phyloP scores from a whole-genome alignment of 495 filamentous ascomycete species.

The Halenospora varia region DNA sequence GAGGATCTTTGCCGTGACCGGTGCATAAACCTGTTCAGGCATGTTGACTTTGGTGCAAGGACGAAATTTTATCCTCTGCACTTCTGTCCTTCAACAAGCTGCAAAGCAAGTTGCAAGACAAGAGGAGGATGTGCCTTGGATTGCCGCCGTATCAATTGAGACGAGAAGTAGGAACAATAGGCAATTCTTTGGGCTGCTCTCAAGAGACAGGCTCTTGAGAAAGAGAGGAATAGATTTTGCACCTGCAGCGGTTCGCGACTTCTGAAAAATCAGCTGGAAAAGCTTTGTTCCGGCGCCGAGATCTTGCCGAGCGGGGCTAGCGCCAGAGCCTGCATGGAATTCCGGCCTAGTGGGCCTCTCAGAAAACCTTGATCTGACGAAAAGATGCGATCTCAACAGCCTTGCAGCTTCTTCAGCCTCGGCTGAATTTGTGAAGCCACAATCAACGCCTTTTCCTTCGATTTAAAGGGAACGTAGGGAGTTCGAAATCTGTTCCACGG shows the following conservation, averaged over 20 bases:
- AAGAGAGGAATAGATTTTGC: not conserved
- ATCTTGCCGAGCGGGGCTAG: not conserved
- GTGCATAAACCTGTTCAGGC: slow-evolving; percentile 43
- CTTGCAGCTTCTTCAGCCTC: not conserved
- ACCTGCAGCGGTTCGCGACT: not conserved
- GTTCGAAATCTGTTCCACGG: no score
- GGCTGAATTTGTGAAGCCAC: no score
- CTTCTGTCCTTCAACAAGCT: not conserved
- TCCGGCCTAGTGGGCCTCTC: not conserved
- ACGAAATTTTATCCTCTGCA: not conserved
- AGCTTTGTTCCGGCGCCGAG: not conserved
- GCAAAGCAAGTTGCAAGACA: not conserved
- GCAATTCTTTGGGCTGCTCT: not conserved
- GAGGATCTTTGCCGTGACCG: slow-evolving; percentile 49
- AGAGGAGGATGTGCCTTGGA: not conserved
- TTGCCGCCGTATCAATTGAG: not conserved
- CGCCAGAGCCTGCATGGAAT: not conserved
- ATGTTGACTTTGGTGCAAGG: slow-evolving; percentile 27
- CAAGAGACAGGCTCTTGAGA: not conserved
- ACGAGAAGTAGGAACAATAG: not conserved
- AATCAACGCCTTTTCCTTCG: not conserved
- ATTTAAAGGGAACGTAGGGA: not conserved
- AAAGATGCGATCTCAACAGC: not conserved
- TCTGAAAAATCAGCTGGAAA: not conserved
- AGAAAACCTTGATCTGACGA: not conserved